A percentile compares a stretch with the other conserved stretches of the same genome.
Evolutionary conservation across 805 yeast genomes (phyloP).

Genomic region (Ogataea nonfermentans): DNA sequence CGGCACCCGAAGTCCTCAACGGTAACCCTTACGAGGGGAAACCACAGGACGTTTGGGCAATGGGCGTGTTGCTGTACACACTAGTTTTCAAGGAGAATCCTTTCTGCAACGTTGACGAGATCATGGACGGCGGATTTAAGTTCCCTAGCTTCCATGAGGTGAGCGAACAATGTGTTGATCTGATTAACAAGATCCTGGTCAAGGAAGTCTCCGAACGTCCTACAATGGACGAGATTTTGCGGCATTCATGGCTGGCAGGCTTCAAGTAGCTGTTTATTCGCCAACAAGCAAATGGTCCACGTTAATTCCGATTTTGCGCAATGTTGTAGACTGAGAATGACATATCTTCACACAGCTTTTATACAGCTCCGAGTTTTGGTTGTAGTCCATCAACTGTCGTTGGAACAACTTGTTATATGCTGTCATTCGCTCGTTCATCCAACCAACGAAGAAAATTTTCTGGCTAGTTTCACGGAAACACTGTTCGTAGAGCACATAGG

Average conservation of each 20-base stretch:
- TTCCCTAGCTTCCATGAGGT: conserved; percentile 56
- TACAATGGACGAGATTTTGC: conserved; percentile 63
- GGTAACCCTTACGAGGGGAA: conserved; percentile 90
- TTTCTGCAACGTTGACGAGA: conserved; percentile 92
- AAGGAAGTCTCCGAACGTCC: conserved; percentile 69
- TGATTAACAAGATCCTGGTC: conserved; percentile 66
- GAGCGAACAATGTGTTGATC: conserved; percentile 56
- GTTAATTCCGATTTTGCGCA: conserved; percentile 67
- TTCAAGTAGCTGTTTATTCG: background rate
- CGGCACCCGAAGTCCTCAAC: conserved; percentile 91
- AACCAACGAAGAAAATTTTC: conserved; percentile 52
- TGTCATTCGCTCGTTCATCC: conserved; percentile 68
- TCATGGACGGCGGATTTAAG: conserved; percentile 82
- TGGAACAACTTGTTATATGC: conserved; percentile 58
- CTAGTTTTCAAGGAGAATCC: conserved; percentile 93
- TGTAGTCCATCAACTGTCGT: conserved; percentile 65
- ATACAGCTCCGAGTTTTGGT: conserved; percentile 50
- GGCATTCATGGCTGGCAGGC: conserved; percentile 64
- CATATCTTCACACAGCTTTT: conserved; percentile 54
- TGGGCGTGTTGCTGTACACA: conserved; percentile 88
- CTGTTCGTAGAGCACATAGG: conserved; percentile 52
- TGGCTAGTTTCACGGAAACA: conserved; percentile 39
- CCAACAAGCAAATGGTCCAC: conserved; percentile 59
- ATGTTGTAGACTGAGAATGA: conserved; percentile 55
- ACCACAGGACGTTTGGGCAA: conserved; percentile 97